Evolutionary conservation across 176 grass and related monocot genomes (phyloP).

Genomic region (Carex cristatella): DNA sequence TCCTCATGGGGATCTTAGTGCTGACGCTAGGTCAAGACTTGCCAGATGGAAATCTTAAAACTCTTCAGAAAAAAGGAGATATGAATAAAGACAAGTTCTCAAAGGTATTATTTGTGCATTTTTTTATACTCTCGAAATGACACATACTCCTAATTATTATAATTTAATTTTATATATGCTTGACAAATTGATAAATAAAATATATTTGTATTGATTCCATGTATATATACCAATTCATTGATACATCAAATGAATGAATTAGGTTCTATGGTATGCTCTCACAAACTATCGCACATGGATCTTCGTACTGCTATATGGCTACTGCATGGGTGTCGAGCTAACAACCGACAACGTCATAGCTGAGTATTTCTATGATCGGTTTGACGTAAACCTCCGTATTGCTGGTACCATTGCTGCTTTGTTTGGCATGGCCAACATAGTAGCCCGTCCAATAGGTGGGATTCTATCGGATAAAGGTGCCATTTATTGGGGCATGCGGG

Average conservation of each 20-base stretch:
- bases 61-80: constrained; percentile 53
- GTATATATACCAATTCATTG: background rate
- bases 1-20: constrained; percentile 57
- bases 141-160: no score
- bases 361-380: constrained; percentile 75
- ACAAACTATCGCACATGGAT: constrained; percentile 89
- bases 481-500: constrained; percentile 61
- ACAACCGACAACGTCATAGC: constrained; percentile 93
- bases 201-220: background rate
- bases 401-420: constrained; percentile 74
- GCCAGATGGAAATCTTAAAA: constrained; percentile 62
- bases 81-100: constrained; percentile 70
- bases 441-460: constrained; percentile 52
- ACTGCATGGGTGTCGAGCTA: constrained; percentile 86
- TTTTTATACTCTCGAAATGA: no score
- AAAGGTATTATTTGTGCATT: constrained; percentile 17
- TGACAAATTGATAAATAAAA: no score
- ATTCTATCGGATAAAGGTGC: constrained; percentile 53
- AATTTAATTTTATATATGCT: background rate
- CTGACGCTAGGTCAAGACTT: constrained; percentile 74
- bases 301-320: constrained; percentile 81
- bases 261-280: constrained; percentile 46
- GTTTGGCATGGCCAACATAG: constrained; percentile 89
- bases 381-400: constrained; percentile 61
- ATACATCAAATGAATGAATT: background rate